A percentile compares a stretch with the other conserved stretches of the same genome.
These are phyloP conservation scores for Fusarium tuaranense DNA, from an alignment of 2,329 filamentous ascomycete genomes.

Conservation along the genomic window DNA sequence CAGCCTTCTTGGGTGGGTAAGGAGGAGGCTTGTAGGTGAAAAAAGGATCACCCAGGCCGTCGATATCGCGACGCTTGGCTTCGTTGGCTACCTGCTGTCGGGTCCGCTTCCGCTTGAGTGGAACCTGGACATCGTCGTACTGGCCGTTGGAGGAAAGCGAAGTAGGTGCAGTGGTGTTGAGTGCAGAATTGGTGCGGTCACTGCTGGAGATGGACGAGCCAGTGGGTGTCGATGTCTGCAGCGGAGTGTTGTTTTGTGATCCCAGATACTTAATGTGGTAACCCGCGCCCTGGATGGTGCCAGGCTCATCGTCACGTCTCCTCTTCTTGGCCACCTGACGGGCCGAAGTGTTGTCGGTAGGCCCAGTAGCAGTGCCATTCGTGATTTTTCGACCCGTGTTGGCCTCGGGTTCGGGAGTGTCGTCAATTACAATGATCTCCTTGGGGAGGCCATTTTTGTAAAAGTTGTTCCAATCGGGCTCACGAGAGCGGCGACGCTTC, in stretches of 20 bases:
- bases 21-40: constrained; percentile 87
- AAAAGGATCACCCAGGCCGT: constrained; percentile 77
- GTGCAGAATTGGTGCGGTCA: constrained; percentile 82
- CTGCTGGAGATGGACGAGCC: constrained; percentile 83
- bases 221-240: constrained; percentile 73
- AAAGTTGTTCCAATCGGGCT: constrained; percentile 83
- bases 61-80: constrained; percentile 81
- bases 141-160: constrained; percentile 74
- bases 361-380: constrained; percentile 48
- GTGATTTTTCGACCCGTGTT: constrained; percentile 56
- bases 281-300: constrained; percentile 67
- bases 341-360: constrained; percentile 41
- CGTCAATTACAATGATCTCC: constrained; percentile 87
- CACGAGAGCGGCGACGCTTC: constrained; percentile 69
- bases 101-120: constrained; percentile 91
- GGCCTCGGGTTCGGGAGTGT: constrained; percentile 71
- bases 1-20: constrained; percentile 89
- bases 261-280: constrained; percentile 78
- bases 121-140: constrained; percentile 75
- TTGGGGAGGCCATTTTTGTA: constrained; percentile 87
- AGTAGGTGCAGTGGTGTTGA: constrained; percentile 90
- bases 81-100: constrained; percentile 86
- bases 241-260: constrained; percentile 79
- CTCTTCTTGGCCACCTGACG: constrained; percentile 77
- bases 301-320: constrained; percentile 71